A percentile compares a stretch with the other conserved stretches of the same genome.
These are phyloP conservation scores for Globisporangium middletonii DNA, from an alignment of 352 stramenopile species.

Conservation along the genomic window DNA sequence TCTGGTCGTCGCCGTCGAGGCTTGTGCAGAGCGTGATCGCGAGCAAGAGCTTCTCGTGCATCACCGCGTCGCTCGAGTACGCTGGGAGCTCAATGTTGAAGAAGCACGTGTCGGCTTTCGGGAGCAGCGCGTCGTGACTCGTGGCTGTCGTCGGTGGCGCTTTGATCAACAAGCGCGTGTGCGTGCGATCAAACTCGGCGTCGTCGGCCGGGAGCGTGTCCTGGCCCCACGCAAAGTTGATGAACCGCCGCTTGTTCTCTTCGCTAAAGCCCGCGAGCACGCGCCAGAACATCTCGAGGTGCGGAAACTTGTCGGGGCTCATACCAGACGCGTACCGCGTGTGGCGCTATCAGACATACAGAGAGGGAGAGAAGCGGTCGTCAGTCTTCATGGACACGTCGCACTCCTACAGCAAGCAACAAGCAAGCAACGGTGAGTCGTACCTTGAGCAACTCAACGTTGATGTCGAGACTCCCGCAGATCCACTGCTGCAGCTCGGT, in stretches of 20 bases:
- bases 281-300: constrained; percentile 75
- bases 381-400: not conserved
- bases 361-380: constrained; percentile 18
- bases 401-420: not conserved
- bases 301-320: constrained; percentile 59
- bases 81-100: constrained; percentile 82
- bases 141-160: constrained; percentile 26
- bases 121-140: constrained; percentile 52
- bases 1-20: constrained; percentile 74
- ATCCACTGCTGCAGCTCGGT: constrained; percentile 76
- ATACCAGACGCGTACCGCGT: constrained; percentile 77
- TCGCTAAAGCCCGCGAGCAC: constrained; percentile 54
- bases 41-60: constrained; percentile 61
- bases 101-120: constrained; percentile 81
- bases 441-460: constrained; percentile 72
- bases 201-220: constrained; percentile 71
- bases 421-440: constrained; percentile 19
- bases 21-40: constrained; percentile 81
- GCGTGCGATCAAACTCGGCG: constrained; percentile 73
- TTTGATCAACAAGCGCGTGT: constrained; percentile 73
- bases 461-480: constrained; percentile 68
- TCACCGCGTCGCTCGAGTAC: constrained; percentile 65
- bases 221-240: constrained; percentile 85
- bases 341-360: constrained; percentile 37
- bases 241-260: constrained; percentile 77